A percentile compares a stretch with the other conserved stretches of the same genome.
These are phyloP conservation scores for Macrocystidia cucumis DNA, from an alignment of 1,284 basidiomycete genomes.

Conservation along the genomic window DNA sequence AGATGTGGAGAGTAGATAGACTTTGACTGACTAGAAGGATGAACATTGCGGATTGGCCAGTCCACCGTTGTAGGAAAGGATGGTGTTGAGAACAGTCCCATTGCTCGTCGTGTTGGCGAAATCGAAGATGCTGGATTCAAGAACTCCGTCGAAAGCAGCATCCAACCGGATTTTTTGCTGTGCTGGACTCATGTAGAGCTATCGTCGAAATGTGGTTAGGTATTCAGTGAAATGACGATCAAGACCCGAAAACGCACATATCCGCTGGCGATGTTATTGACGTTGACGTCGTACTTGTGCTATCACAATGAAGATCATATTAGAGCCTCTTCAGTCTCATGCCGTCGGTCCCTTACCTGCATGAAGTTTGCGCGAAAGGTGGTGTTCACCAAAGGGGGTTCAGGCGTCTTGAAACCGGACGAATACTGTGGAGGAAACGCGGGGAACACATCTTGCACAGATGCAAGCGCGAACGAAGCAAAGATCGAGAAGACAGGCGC, in stretches of 20 bases:
- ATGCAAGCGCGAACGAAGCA: too few relatives aligned
- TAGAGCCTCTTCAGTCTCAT: background rate
- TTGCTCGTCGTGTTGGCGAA: conserved; percentile 17
- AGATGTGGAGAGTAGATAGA: background rate
- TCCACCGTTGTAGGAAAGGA: conserved; percentile 14
- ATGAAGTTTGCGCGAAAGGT: conserved; percentile 13
- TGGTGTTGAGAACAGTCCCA: conserved; percentile 16
- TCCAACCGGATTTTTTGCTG: conserved; percentile 18
- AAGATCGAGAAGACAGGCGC: too few relatives aligned
- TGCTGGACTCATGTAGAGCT: conserved; percentile 19
- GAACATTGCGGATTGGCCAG: conserved; percentile 14
- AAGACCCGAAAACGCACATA: conserved; percentile 7
- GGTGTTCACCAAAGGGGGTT: conserved; percentile 10
- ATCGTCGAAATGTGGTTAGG: conserved; percentile 6
- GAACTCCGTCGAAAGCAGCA: conserved; percentile 13
- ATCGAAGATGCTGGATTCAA: conserved; percentile 18
- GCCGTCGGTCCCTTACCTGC: conserved; percentile 9
- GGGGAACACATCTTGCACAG: too few relatives aligned
- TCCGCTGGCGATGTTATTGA: conserved; percentile 11
- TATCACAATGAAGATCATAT: conserved; percentile 3
- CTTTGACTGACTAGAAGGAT: conserved; percentile 17
- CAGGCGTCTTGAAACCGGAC: conserved; percentile 9
- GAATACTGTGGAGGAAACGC: conserved; percentile 10
- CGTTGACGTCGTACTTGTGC: conserved; percentile 13
- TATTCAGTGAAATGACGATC: background rate